Evolutionary conservation across 176 grass and related monocot species (phyloP), one percentile per base, ranked within the genome.

Genomic region (Paspalum vaginatum): DNA sequence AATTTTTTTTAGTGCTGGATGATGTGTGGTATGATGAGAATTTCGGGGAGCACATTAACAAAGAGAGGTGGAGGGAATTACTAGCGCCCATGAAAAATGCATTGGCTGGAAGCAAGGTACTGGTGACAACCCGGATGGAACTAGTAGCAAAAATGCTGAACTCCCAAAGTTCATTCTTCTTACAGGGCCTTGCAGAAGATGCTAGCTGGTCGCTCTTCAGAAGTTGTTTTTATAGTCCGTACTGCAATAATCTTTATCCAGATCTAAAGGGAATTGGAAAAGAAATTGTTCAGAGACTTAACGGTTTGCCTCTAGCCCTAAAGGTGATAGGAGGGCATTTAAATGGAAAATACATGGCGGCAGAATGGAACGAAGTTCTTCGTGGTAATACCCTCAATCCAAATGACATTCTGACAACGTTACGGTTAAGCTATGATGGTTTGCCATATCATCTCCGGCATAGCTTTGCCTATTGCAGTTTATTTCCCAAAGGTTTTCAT

Each of bases 11-110:
- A 22, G 75, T 86, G 37, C 42, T 86, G 18, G 84, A 86, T 74
- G 84, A 86, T 48, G 84, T 86, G 56, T 86, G 76, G 84, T 72
- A 80, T 57, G 76, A 86, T 61, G 65, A 81, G 24, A 81, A 47
- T 27, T 59, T n/a, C n/a, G 66, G 66, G 37, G 76, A 56, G 10
- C 56, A 78, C 4, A 51, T 18, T 24, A 85, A 85, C 15, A 78
- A 15, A n/a, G 21, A 79, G 14, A 72, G 13, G 49, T 71, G 55
- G 67, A 59, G 20, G 69, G 45, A 69, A 69, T 6, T 69, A n/a
- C 22, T 69, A 11, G 66, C 66, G 46, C 42, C 66, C 66, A 69
- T 69, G 66, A n/a, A 47, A 69, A 47, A 14, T 69, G 42, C 66
- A 47, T 2, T 3, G 0, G 10, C 40, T 12, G 78, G 70, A 76